Evolutionary conservation across 2,329 filamentous ascomycete genomes (phyloP).

Genomic region (Gremmenia infestans): DNA sequence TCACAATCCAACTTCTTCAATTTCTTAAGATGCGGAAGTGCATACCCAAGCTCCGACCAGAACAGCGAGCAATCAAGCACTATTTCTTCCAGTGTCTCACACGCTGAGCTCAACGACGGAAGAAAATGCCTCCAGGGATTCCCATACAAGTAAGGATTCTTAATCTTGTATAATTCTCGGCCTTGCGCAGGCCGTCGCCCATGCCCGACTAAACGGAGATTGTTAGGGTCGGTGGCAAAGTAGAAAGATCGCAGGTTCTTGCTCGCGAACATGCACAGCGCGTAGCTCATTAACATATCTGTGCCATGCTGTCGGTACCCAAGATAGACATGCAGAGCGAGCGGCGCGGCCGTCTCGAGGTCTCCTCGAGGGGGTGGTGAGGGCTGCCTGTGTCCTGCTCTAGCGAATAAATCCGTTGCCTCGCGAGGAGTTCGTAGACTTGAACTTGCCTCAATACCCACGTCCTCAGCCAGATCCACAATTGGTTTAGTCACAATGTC

Average conservation of each 20-base stretch:
- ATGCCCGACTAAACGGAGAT: not conserved
- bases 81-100: constrained; percentile 2
- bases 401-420: no score
- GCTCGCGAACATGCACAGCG: not conserved
- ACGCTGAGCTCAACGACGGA: constrained; percentile 1
- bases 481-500: not conserved
- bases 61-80: constrained; percentile 3
- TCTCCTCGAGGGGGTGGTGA: not conserved
- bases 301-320: not conserved
- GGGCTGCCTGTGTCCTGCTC: not conserved
- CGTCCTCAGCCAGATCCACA: no score
- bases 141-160: not conserved
- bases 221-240: constrained; percentile 2
- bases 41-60: constrained; percentile 5
- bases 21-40: not conserved
- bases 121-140: constrained; percentile 5
- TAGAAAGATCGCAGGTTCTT: constrained; percentile 3
- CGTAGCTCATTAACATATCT: not conserved
- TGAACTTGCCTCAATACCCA: no score
- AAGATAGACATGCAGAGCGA: constrained; percentile 2
- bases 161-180: constrained; percentile 1
- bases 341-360: not conserved
- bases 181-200: not conserved
- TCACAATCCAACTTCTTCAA: constrained; percentile 6
- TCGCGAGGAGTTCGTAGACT: no score